These are phyloP conservation scores for Coniochaeta prunicola DNA, from an alignment of 2,329 filamentous ascomycete genomes.

Conservation along the genomic window DNA sequence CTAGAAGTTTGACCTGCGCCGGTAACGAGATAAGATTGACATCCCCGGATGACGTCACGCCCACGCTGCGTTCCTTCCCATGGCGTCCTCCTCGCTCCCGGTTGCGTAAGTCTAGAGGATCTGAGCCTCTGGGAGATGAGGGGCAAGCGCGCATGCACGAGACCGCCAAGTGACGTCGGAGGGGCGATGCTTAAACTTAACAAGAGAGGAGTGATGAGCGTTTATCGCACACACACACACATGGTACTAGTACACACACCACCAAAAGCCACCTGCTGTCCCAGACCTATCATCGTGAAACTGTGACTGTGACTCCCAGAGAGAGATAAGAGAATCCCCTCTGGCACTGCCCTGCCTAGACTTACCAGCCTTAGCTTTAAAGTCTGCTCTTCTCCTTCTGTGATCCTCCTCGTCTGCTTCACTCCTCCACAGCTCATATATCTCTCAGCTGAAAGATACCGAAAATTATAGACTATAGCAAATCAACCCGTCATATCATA, in stretches of 20 bases:
- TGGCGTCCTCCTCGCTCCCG: background rate
- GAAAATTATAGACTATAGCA: too few relatives aligned
- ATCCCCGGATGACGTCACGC: background rate
- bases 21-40: background rate
- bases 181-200: background rate
- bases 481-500: background rate
- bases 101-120: background rate
- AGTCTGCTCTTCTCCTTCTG: background rate
- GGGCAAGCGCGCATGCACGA: background rate
- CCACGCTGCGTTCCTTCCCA: background rate
- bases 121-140: background rate
- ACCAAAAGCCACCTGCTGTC: background rate
- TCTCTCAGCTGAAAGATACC: too few relatives aligned
- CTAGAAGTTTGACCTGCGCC: background rate
- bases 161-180: conserved; percentile 1
- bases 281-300: background rate
- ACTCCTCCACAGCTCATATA: background rate
- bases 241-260: background rate
- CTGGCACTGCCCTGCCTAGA: background rate
- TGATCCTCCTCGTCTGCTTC: background rate
- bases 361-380: background rate
- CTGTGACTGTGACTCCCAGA: background rate
- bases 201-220: background rate
- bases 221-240: background rate
- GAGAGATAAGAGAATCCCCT: background rate